phyloP scores from a whole-genome alignment of 1,139 yeast species.

The Arxiozyma slooffiae region DNA sequence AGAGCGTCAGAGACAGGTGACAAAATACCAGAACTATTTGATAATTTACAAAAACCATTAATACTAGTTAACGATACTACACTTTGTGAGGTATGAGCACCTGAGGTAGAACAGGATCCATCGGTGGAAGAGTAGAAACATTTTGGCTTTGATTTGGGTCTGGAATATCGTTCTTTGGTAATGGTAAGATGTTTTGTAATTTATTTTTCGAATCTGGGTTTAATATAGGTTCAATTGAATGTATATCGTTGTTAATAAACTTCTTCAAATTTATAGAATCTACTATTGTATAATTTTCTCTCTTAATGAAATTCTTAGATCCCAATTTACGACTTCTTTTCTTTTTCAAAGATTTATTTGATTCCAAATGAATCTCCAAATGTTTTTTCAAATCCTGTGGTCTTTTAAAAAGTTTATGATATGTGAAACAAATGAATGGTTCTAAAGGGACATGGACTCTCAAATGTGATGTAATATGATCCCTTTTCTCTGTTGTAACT shows the following conservation, averaged over 20 bases:
- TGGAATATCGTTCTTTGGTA: conserved; percentile 4
- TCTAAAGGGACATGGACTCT: conserved; percentile 91
- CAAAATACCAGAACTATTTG: background rate
- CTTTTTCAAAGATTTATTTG: conserved; percentile 15
- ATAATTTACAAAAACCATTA: background rate
- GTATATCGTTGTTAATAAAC: conserved; percentile 19
- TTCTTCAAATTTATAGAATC: conserved; percentile 11
- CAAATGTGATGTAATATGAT: conserved; percentile 89
- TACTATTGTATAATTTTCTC: background rate
- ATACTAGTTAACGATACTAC: background rate
- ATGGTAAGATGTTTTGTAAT: conserved; percentile 16
- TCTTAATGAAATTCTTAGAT: conserved; percentile 16
- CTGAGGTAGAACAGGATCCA: too few relatives aligned
- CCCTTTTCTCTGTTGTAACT: conserved; percentile 76
- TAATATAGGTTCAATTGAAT: conserved; percentile 19
- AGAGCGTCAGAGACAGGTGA: background rate
- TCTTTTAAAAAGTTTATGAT: conserved; percentile 79
- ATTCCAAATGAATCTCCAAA: conserved; percentile 53
- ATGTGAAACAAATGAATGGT: conserved; percentile 72
- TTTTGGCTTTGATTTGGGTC: background rate
- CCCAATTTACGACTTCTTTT: conserved; percentile 27
- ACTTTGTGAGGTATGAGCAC: background rate
- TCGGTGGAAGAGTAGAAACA: too few relatives aligned
- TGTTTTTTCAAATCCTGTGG: conserved; percentile 97
- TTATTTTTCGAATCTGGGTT: conserved; percentile 17